These are phyloP conservation scores for Iberis pinnata DNA, from an alignment of 345 rosid genomes.

Conservation along the genomic window DNA sequence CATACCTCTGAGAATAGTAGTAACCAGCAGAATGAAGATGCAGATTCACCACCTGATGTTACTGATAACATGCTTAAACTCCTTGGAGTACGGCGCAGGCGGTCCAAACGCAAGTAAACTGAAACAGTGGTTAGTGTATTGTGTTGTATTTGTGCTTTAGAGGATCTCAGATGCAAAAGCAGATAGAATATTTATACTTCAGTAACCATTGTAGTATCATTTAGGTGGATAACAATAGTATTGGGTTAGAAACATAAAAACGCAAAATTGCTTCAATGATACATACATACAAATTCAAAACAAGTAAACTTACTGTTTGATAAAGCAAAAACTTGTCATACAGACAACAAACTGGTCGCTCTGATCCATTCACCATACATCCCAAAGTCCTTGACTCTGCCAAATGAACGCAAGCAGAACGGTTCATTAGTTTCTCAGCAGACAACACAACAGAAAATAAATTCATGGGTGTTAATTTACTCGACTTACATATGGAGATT, in stretches of 20 bases:
- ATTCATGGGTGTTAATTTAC: background rate
- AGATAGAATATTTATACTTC: background rate
- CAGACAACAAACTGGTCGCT: slow-evolving; percentile 26
- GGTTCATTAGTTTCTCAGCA: slow-evolving; percentile 2
- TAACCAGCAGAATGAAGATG: slow-evolving; percentile 29
- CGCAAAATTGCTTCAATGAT: too few species aligned
- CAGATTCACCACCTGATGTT: slow-evolving; percentile 56
- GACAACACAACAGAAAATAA: background rate
- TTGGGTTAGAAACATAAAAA: slow-evolving; percentile 10
- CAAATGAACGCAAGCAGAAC: background rate
- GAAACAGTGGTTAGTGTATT: background rate
- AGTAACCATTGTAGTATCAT: background rate
- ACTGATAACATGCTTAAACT: slow-evolving; percentile 96
- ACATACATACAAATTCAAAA: too few species aligned
- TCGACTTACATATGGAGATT: slow-evolving; percentile 55
- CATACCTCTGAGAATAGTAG: slow-evolving; percentile 52
- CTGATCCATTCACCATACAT: slow-evolving; percentile 44
- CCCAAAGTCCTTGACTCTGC: slow-evolving; percentile 43
- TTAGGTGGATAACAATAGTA: background rate
- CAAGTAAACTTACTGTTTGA: too few species aligned
- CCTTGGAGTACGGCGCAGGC: slow-evolving; percentile 59
- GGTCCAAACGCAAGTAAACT: slow-evolving; percentile 27
- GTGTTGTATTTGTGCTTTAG: slow-evolving; percentile 8
- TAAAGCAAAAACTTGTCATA: slow-evolving; percentile 18
- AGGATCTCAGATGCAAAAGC: slow-evolving; percentile 1